phyloP scores from a whole-genome alignment of 73 alveolate genomes.

The Paramecium pentaurelia region DNA sequence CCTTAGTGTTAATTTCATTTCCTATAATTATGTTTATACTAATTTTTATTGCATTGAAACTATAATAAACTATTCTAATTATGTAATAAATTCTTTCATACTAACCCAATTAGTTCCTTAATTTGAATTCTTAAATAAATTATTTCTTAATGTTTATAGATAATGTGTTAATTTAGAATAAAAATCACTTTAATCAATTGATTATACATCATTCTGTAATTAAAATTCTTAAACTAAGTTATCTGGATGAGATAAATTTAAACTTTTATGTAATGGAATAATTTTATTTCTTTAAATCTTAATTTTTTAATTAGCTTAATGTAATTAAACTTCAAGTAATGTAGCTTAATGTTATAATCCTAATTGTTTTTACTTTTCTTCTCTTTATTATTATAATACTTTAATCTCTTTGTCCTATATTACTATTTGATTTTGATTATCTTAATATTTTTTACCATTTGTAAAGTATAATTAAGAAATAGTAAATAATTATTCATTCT shows the following conservation, averaged over 20 bases:
- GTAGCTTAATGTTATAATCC: slow-evolving; percentile 2
- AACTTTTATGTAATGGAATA: slow-evolving; percentile 4
- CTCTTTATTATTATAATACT: slow-evolving; percentile 71
- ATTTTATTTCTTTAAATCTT: background rate
- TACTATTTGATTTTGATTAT: slow-evolving; percentile 36
- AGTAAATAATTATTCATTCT: slow-evolving; percentile 2
- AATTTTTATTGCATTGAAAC: background rate
- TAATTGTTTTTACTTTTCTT: slow-evolving; percentile 32
- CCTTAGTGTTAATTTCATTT: background rate
- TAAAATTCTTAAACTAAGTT: background rate
- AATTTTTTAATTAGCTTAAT: slow-evolving; percentile 26
- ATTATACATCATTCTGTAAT: background rate
- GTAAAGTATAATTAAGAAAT: background rate
- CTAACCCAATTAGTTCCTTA: slow-evolving; percentile 23
- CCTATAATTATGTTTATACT: background rate
- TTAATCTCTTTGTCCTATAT: slow-evolving; percentile 66
- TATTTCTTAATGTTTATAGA: background rate
- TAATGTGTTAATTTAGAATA: background rate
- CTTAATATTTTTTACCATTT: slow-evolving; percentile 33
- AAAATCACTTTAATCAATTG: background rate
- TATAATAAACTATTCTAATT: background rate
- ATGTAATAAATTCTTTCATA: background rate
- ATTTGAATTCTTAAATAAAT: background rate
- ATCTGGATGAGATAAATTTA: slow-evolving; percentile 42
- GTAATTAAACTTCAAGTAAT: background rate